A percentile compares a stretch with the other conserved stretches of the same genome.
phyloP scores from a whole-genome alignment of 2,329 filamentous ascomycete species.

The Alternaria burnsii region DNA sequence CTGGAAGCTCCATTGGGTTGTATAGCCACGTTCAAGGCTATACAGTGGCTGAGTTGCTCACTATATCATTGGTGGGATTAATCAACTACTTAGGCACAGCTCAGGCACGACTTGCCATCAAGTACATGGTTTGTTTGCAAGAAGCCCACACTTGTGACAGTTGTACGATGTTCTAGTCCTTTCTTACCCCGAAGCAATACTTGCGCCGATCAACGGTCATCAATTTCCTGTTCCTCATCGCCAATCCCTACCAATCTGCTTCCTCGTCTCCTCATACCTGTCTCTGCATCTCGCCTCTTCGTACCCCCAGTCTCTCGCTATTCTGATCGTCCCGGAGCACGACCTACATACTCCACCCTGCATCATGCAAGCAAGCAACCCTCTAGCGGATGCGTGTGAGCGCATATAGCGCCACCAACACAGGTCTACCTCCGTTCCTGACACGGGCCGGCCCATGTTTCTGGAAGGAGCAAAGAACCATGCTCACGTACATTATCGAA shows the following conservation, averaged over 20 bases:
- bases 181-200: background rate
- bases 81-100: background rate
- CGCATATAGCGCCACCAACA: conserved; percentile 11
- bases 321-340: background rate
- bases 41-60: background rate
- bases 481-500: conserved; percentile 3
- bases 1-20: background rate
- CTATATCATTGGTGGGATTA: background rate
- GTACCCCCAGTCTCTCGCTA: background rate
- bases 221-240: conserved; percentile 5
- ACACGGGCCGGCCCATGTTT: conserved; percentile 13
- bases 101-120: background rate
- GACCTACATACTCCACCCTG: background rate
- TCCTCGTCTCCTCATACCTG: background rate
- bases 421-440: background rate
- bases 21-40: background rate
- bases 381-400: background rate
- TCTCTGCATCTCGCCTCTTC: background rate
- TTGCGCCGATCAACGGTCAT: background rate
- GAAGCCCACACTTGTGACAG: background rate
- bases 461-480: conserved; percentile 2
- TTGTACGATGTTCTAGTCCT: background rate
- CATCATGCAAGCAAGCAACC: background rate
- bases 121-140: background rate
- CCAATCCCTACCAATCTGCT: conserved; percentile 1